These are phyloP conservation scores for Sporisorium iseilematis-ciliati DNA, from an alignment of 1,284 basidiomycete species.

Conservation along the genomic window DNA sequence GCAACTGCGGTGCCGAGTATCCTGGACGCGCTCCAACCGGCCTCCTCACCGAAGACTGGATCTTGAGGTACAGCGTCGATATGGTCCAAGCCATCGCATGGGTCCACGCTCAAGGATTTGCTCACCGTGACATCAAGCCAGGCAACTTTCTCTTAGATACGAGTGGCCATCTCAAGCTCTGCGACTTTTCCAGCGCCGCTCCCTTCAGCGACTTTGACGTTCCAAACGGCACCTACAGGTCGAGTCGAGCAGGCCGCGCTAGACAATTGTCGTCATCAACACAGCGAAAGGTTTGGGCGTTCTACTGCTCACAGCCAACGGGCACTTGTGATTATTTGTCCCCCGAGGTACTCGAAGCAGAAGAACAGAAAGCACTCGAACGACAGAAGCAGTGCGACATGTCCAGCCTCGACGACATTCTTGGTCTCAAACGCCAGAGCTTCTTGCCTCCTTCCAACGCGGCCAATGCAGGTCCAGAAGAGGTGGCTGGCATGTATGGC, in stretches of 20 bases:
- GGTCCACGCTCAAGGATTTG: conserved; percentile 63
- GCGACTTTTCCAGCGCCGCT: conserved; percentile 68
- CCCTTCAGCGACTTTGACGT: conserved; percentile 59
- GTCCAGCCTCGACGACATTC: conserved; percentile 34
- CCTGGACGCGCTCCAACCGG: conserved; percentile 58
- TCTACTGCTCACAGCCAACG: conserved; percentile 62
- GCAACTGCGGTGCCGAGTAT: conserved; percentile 46
- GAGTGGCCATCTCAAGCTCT: conserved; percentile 66
- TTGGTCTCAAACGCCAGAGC: conserved; percentile 19
- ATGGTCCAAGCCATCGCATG: conserved; percentile 67
- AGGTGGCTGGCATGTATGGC: conserved; percentile 60
- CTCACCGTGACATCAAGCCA: conserved; percentile 68
- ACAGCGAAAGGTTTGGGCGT: conserved; percentile 56
- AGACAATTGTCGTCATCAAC: conserved; percentile 3
- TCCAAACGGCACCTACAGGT: background rate
- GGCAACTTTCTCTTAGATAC: conserved; percentile 65
- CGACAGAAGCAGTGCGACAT: conserved; percentile 32
- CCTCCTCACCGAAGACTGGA: conserved; percentile 60
- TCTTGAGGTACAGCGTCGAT: conserved; percentile 60
- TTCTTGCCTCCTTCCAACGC: background rate
- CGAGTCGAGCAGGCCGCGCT: background rate
- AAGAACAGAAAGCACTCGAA: conserved; percentile 56
- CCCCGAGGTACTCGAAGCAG: conserved; percentile 65
- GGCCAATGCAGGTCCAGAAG: conserved; percentile 6
- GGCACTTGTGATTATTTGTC: conserved; percentile 69